A percentile compares a stretch with the other conserved stretches of the same genome.
Conservation (phyloP, 805 yeast genomes). For the Barnettozyma sp. region DNA sequence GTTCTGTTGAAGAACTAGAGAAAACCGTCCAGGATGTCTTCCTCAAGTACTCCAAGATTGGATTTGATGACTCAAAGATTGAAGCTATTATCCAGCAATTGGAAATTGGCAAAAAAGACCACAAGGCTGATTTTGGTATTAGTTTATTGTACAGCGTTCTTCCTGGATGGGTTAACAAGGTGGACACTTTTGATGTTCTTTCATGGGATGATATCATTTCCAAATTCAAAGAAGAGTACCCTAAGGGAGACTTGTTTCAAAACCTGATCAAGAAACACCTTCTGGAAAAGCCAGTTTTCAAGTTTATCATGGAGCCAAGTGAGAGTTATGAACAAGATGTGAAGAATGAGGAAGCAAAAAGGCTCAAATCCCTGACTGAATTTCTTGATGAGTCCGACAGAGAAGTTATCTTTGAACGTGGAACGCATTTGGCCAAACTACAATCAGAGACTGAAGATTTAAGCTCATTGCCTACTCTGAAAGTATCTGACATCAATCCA, state of each 20-base stretch:
- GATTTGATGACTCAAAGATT: constrained; percentile 54
- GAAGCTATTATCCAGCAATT: constrained; percentile 84
- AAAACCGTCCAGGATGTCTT: constrained; percentile 42
- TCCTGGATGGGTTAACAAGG: constrained; percentile 80
- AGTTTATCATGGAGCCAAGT: constrained; percentile 71
- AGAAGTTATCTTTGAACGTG: constrained; percentile 51
- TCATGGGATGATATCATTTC: constrained; percentile 56
- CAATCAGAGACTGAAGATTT: constrained; percentile 70
- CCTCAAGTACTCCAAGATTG: constrained; percentile 32
- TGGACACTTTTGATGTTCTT: constrained; percentile 66
- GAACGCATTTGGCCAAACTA: constrained; percentile 48
- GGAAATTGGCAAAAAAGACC: constrained; percentile 77
- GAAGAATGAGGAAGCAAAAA: constrained; percentile 47
- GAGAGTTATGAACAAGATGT: constrained; percentile 45
- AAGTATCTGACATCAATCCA: constrained; percentile 64
- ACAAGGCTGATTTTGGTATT: constrained; percentile 86
- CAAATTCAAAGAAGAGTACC: constrained; percentile 57
- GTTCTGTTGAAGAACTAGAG: constrained; percentile 41
- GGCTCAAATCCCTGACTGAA: constrained; percentile 40
- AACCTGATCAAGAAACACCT: constrained; percentile 50
- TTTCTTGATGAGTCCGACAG: constrained; percentile 49
- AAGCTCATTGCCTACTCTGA: constrained; percentile 72
- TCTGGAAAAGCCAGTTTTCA: constrained; percentile 50
- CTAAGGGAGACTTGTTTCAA: constrained; percentile 49
- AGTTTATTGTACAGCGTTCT: constrained; percentile 62